phyloP scores from a whole-genome alignment of 306 rosid species.

The apple (Malus domestica) region DNA sequence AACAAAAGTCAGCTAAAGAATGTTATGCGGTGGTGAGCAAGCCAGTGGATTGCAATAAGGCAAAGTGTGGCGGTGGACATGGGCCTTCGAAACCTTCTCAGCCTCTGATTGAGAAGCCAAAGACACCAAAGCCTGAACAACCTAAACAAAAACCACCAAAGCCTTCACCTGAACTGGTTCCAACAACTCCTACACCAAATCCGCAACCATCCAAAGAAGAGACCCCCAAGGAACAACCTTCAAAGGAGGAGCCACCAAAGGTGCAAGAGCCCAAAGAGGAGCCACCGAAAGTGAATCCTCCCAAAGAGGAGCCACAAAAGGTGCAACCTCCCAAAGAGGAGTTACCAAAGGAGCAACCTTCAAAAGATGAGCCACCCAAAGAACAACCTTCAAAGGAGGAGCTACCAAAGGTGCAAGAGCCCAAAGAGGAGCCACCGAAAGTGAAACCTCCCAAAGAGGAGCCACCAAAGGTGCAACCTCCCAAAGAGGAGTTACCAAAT shows the following conservation, averaged over 20 bases:
- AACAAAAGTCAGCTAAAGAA: conserved; percentile 28
- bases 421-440: neutral
- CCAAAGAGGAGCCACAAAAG: neutral
- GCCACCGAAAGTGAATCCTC: neutral
- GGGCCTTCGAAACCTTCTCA: conserved; percentile 1
- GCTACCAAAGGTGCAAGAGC: neutral
- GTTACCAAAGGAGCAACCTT: neutral
- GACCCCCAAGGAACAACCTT: neutral
- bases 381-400: neutral
- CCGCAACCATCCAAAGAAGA: neutral
- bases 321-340: neutral
- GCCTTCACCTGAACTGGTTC: neutral
- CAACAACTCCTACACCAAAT: neutral
- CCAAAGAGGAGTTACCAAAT: neutral
- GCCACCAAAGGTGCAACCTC: neutral
- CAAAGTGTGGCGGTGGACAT: conserved; percentile 34
- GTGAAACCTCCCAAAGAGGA: neutral
- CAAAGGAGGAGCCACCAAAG: neutral
- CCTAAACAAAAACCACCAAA: neutral
- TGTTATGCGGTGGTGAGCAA: conserved; percentile 45
- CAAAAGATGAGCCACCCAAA: neutral
- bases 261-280: neutral
- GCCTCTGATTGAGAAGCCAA: conserved; percentile 12
- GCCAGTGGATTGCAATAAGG: conserved; percentile 63
- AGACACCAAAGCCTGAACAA: neutral